Conservation (phyloP, 2,329 filamentous ascomycete species). For the Arthrobotrys sinensis region DNA sequence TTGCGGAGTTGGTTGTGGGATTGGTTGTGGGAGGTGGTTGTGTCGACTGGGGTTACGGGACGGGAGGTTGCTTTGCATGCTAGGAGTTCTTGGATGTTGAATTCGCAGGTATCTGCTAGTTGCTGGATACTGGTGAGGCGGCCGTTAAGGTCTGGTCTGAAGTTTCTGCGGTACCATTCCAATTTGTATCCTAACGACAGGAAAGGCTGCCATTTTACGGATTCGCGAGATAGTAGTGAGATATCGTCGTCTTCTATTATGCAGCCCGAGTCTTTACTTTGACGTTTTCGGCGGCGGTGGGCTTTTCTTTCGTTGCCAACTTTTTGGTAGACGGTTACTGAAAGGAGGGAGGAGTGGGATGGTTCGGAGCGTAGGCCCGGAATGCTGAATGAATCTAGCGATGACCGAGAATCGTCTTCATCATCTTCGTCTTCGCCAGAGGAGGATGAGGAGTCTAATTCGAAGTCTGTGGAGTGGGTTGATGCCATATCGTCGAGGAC, state of each 20-base stretch:
- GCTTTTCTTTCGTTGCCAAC: slow-evolving; percentile 51
- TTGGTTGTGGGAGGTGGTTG: not conserved
- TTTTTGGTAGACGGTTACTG: slow-evolving; percentile 49
- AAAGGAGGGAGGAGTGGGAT: slow-evolving; percentile 43
- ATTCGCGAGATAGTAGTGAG: slow-evolving; percentile 34
- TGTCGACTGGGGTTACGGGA: slow-evolving; percentile 38
- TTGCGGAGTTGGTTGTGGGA: slow-evolving; percentile 34
- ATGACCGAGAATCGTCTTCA: not conserved
- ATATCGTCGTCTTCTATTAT: slow-evolving; percentile 54
- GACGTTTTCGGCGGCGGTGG: slow-evolving; percentile 30
- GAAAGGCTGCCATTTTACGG: slow-evolving; percentile 46
- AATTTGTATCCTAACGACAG: slow-evolving; percentile 49
- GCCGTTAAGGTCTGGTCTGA: slow-evolving; percentile 53
- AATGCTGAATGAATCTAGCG: slow-evolving; percentile 26
- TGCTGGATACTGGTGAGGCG: slow-evolving; percentile 42
- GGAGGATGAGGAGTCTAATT: slow-evolving; percentile 4
- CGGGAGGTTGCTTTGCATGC: slow-evolving; percentile 38
- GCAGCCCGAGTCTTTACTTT: slow-evolving; percentile 49
- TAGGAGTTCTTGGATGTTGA: slow-evolving; percentile 47
- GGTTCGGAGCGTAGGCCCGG: slow-evolving; percentile 23
- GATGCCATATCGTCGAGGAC: slow-evolving; percentile 44
- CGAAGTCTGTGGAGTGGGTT: slow-evolving; percentile 13
- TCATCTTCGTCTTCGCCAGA: slow-evolving; percentile 16
- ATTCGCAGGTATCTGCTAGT: slow-evolving; percentile 47
- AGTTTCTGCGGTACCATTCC: slow-evolving; percentile 59